These are phyloP conservation scores for Lipomyces yamanashiensis DNA, from an alignment of 805 yeast species.

Conservation along the genomic window DNA sequence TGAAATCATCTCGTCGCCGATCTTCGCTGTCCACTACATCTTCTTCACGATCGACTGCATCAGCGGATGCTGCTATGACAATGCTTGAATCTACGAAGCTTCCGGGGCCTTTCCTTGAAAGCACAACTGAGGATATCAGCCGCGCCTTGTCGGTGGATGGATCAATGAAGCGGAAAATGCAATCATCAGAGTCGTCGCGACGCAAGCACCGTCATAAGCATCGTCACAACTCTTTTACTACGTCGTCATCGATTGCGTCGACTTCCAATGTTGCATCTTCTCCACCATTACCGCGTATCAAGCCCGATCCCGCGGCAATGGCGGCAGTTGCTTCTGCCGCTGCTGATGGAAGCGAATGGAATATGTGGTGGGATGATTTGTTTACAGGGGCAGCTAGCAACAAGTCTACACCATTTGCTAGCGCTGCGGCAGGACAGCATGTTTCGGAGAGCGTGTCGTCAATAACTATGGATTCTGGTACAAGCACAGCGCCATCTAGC, in stretches of 20 bases:
- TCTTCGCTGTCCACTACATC: slow-evolving; percentile 2
- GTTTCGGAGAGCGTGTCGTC: not conserved
- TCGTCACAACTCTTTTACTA: slow-evolving; percentile 6
- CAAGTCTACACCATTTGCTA: not conserved
- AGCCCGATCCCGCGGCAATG: slow-evolving; percentile 8
- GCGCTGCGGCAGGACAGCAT: not conserved
- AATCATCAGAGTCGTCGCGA: slow-evolving; percentile 1
- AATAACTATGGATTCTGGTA: slow-evolving; percentile 10
- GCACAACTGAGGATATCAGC: slow-evolving; percentile 19
- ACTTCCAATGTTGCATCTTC: not conserved
- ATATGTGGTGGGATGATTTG: slow-evolving; percentile 33
- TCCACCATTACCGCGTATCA: not conserved
- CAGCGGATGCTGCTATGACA: not conserved
- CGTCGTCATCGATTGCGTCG: not conserved
- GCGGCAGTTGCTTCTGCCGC: slow-evolving; percentile 12
- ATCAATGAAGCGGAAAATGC: not conserved
- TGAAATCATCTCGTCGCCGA: not conserved
- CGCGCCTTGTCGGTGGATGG: slow-evolving; percentile 21
- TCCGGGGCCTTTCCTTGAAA: not conserved
- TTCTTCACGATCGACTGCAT: not conserved
- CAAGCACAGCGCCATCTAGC: slow-evolving; percentile 9
- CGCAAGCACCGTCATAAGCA: slow-evolving; percentile 7
- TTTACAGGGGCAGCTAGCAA: slow-evolving; percentile 2
- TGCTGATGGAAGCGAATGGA: slow-evolving; percentile 23
- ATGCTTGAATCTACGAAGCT: not conserved